These are phyloP conservation scores for Boletus edulis DNA, from an alignment of 768 basidiomycete species.

Conservation along the genomic window DNA sequence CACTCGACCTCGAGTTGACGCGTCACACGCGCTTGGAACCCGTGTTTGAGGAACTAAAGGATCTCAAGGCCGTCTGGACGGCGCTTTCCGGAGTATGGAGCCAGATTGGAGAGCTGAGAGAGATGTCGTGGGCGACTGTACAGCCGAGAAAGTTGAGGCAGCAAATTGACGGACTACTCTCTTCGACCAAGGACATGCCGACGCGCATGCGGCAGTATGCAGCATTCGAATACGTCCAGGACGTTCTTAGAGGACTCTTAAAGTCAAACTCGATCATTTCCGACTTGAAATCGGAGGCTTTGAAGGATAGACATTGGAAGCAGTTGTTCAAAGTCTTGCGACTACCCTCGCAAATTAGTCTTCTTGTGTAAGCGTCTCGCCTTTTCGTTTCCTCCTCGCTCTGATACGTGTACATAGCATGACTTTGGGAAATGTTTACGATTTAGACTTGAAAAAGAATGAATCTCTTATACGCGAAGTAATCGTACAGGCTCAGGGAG, in stretches of 20 bases:
- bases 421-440: constrained; percentile 96
- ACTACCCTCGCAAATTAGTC: constrained; percentile 69
- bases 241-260: constrained; percentile 77
- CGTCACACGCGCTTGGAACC: constrained; percentile 91
- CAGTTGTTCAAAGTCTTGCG: constrained; percentile 89
- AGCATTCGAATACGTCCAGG: constrained; percentile 97
- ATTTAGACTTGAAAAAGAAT: constrained; percentile 93
- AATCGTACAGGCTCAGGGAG: constrained; percentile 96
- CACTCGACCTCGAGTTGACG: constrained; percentile 87
- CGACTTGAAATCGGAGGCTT: constrained; percentile 94
- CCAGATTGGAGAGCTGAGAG: constrained; percentile 85
- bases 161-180: constrained; percentile 85
- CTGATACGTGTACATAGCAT: constrained; percentile 50
- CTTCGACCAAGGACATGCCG: constrained; percentile 98
- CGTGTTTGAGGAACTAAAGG: constrained; percentile 91
- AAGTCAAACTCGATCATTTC: constrained; percentile 90
- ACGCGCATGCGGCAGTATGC: constrained; percentile 98
- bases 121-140: constrained; percentile 87
- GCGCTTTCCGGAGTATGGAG: constrained; percentile 97
- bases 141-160: constrained; percentile 94
- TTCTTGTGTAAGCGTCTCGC: constrained; percentile 56
- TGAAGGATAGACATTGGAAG: constrained; percentile 98
- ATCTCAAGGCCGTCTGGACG: constrained; percentile 98
- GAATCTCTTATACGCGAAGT: constrained; percentile 90
- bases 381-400: constrained; percentile 9